Conservation (phyloP, 768 basidiomycete genomes). For the Leucocoprinus sp. region DNA sequence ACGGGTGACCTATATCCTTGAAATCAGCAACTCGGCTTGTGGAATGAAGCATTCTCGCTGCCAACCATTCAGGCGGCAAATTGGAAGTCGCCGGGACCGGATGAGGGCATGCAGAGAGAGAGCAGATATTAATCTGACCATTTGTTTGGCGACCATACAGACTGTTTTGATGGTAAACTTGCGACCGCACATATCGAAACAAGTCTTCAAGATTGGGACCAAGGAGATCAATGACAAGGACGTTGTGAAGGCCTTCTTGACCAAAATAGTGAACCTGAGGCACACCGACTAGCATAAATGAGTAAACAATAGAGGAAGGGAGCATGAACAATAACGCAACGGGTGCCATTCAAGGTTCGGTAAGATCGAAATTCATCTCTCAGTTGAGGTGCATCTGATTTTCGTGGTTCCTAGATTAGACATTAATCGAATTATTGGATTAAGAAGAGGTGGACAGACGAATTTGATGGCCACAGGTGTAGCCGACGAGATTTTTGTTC, state of each 20-base stretch:
- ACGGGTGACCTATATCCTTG: slow-evolving; percentile 71
- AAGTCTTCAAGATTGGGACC: slow-evolving; percentile 98
- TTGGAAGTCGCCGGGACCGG: not conserved
- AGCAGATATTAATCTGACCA: slow-evolving; percentile 57
- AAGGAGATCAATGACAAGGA: slow-evolving; percentile 86
- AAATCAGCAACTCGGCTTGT: slow-evolving; percentile 1
- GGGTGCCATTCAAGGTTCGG: slow-evolving; percentile 85
- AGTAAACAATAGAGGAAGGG: slow-evolving; percentile 10
- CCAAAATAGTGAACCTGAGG: slow-evolving; percentile 99
- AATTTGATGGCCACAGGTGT: slow-evolving; percentile 97
- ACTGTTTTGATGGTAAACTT: slow-evolving; percentile 98
- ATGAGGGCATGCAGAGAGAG: not conserved
- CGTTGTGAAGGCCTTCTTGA: slow-evolving; percentile 97
- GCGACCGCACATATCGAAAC: slow-evolving; percentile 97
- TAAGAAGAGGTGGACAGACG: slow-evolving; percentile 38
- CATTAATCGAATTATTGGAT: slow-evolving; percentile 7
- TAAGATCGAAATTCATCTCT: slow-evolving; percentile 97
- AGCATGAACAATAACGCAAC: slow-evolving; percentile 28
- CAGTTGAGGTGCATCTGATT: slow-evolving; percentile 96
- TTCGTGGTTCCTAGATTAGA: slow-evolving; percentile 73
- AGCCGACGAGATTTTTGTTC: slow-evolving; percentile 76
- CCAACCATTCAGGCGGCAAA: not conserved
- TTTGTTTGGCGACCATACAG: slow-evolving; percentile 98
- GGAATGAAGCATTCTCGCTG: not conserved
- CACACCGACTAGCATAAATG: slow-evolving; percentile 63